Evolutionary conservation across 495 filamentous ascomycete species (phyloP).

Genomic region (Aspergillus saccharolyticus): DNA sequence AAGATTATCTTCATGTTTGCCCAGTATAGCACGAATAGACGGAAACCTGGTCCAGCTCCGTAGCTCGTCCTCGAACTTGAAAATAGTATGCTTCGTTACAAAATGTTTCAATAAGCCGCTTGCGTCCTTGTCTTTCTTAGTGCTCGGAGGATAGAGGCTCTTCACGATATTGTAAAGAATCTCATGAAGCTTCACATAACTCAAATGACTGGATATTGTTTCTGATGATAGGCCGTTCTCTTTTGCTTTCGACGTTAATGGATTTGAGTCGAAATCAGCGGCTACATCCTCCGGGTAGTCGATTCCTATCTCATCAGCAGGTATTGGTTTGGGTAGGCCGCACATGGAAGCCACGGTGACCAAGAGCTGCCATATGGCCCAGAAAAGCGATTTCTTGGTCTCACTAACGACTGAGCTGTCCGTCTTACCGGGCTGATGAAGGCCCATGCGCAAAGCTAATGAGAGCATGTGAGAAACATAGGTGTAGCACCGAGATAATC

Average conservation of each 20-base stretch:
- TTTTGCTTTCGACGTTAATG: not conserved
- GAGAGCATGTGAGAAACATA: constrained; percentile 10
- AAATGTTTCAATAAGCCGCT: not conserved
- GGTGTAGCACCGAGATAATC: constrained; percentile 5
- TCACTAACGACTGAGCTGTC: not conserved
- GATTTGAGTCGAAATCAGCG: not conserved
- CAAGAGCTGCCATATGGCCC: constrained; percentile 8
- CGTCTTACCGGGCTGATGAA: not conserved
- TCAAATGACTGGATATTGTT: not conserved
- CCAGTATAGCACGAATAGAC: not conserved
- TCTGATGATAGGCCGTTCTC: not conserved
- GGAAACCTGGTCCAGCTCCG: constrained; percentile 4
- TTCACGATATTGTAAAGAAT: constrained; percentile 6
- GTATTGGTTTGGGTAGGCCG: constrained; percentile 7
- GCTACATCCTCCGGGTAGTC: not conserved
- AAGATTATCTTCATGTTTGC: not conserved
- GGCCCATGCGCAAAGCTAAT: constrained; percentile 11
- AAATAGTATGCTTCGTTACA: constrained; percentile 3
- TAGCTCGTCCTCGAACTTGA: constrained; percentile 6
- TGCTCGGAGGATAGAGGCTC: constrained; percentile 5
- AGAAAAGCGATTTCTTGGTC: constrained; percentile 10
- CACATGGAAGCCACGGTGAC: constrained; percentile 2
- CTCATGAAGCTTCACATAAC: constrained; percentile 6
- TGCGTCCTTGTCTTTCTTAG: not conserved
- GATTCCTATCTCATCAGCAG: constrained; percentile 3